Evolutionary conservation across 108 stramenopile species (phyloP).

Genomic region (Seminavis robusta): DNA sequence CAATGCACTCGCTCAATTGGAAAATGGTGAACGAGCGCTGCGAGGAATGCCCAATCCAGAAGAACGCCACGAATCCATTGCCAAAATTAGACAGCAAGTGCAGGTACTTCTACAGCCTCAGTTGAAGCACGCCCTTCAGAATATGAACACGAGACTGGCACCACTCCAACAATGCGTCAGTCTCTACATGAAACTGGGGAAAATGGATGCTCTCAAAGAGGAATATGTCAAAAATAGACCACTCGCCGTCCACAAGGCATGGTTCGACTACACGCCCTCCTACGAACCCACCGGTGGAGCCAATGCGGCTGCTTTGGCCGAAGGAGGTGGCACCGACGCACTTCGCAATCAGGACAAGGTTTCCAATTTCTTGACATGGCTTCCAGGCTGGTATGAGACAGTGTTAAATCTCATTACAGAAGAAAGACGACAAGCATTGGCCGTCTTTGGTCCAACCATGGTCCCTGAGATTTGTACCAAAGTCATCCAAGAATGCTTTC

Average conservation of each 20-base stretch:
- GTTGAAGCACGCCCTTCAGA: conserved; percentile 66
- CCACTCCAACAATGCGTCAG: conserved; percentile 76
- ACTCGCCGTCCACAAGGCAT: conserved; percentile 52
- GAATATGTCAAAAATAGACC: conserved; percentile 80
- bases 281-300: not conserved
- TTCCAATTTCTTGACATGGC: conserved; percentile 48
- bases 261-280: conserved; percentile 54
- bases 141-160: conserved; percentile 65
- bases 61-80: conserved; percentile 49
- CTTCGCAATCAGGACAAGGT: not conserved
- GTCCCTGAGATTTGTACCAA: conserved; percentile 59
- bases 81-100: conserved; percentile 53
- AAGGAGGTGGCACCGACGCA: conserved; percentile 2
- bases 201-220: conserved; percentile 68
- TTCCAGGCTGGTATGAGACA: conserved; percentile 74
- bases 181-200: conserved; percentile 61
- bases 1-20: conserved; percentile 50
- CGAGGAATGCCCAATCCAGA: conserved; percentile 67
- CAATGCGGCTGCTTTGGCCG: conserved; percentile 9
- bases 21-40: conserved; percentile 62
- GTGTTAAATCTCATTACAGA: conserved; percentile 57
- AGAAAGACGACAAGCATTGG: conserved; percentile 60
- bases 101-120: conserved; percentile 70
- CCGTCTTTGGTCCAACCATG: conserved; percentile 66
- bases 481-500: conserved; percentile 68